Conservation (phyloP, 164 flowering plant genomes). For the Buxus sempervirens region DNA sequence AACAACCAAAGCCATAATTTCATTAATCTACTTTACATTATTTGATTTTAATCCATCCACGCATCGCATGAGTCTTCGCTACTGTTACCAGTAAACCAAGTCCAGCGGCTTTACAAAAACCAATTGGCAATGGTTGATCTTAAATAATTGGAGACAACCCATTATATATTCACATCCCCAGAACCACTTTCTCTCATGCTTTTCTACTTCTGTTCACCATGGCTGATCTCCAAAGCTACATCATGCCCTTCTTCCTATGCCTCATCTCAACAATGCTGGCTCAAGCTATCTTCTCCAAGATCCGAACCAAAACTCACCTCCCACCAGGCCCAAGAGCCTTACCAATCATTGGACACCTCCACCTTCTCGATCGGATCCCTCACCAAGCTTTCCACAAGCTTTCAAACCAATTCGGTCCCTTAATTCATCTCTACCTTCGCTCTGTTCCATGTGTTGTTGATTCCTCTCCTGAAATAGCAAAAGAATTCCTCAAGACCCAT, state of each 20-base stretch:
- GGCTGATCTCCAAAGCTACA: slow-evolving; percentile 9
- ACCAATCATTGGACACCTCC: slow-evolving; percentile 49
- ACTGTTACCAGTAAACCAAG: too few species aligned
- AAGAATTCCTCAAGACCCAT: slow-evolving; percentile 43
- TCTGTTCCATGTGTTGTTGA: slow-evolving; percentile 30
- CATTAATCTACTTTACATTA: too few species aligned
- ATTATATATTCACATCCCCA: background rate
- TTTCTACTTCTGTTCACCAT: background rate
- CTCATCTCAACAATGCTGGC: slow-evolving; percentile 14
- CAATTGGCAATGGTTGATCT: too few species aligned
- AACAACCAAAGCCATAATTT: too few species aligned
- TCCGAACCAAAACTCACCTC: background rate
- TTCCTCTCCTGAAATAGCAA: slow-evolving; percentile 39
- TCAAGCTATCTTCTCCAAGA: slow-evolving; percentile 9
- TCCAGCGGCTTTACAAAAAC: too few species aligned
- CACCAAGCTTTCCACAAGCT: slow-evolving; percentile 43
- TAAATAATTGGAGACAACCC: too few species aligned
- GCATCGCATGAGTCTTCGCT: too few species aligned
- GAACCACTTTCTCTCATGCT: background rate
- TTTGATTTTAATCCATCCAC: too few species aligned
- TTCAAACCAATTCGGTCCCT: slow-evolving; percentile 32
- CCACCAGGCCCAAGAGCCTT: slow-evolving; percentile 46
- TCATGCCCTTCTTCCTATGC: slow-evolving; percentile 12
- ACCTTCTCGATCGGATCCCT: slow-evolving; percentile 33
- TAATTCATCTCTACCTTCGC: slow-evolving; percentile 33